Evolutionary conservation across 495 filamentous ascomycete genomes (phyloP), one percentile per base, ranked within the genome.

Genomic region (Aspergillus panamensis): DNA sequence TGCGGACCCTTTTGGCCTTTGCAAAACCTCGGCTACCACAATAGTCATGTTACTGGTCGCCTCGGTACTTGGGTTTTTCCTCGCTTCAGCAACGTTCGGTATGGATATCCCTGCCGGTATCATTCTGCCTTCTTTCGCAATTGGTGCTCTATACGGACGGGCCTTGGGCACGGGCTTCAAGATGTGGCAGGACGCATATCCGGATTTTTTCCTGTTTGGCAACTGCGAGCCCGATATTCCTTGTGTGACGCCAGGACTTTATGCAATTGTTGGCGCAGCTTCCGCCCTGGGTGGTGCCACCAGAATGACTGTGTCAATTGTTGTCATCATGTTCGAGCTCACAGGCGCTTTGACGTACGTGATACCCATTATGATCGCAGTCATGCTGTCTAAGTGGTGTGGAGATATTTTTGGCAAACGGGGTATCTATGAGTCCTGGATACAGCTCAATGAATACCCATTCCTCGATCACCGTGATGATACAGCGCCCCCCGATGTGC

Each of bases 261-360:
- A 97, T 68, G 94, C 94, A 48, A 95, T 97, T 65, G 91, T 98
- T 62, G 94, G 95, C 31, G 94, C 94, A 2, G 93, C 95, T n/a
- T 92, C 95, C 19, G 88, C 92, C 3, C 83, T 98, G 4, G 92
- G 87, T n/a, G 94, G 94, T 48, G 90, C 94, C n/a, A 97, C 93
- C 25, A 85, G 94, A 62, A 97, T 98, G 89, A 98, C 94, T 10
- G 79, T 87, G 13, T 97, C 93, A 10, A 96, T 98, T 64, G 94
- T 97, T 3, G 94, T 97, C 60, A 97, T 98, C 73, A 97, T 96
- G 90, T 98, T 97, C 62, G 94, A 98, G 73, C 84, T 98, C 29
- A 98, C 94, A 0, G 94, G 94, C 25, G 95, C 94, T 0, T 77
- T 98, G 13, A 96, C 92, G 0, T 97, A 98, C 69, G 94, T 98